Base-by-base conservation (phyloP, 495 filamentous ascomycete species). In the Platismatia glauca region DNA sequence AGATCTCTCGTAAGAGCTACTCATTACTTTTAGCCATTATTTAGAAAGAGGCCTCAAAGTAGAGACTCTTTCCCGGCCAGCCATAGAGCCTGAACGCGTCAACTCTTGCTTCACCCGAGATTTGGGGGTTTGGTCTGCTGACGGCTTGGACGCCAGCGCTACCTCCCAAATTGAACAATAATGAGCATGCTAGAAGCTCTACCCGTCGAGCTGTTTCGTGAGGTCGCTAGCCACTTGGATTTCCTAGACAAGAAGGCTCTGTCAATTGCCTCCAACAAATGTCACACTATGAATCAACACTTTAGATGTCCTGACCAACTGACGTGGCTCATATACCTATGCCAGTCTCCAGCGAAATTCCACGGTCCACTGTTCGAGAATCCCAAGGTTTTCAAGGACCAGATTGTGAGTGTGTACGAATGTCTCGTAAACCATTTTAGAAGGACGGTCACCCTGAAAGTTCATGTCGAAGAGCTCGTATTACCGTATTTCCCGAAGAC, bases 291-390 rank as follows among this genome's bases (percentile, higher is more conserved):
- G 8, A 16, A n/a, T 13, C 43, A 52, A 6, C 37, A 34, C 5
- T 31, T 56, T 31, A 15, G 34, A 55, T 56, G 50, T 24, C 58
- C 60, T 7, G 50, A 62, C 2, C 35, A 56, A 3, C 29, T 62
- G 20, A 7, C 38, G 0, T 56, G 60, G 27, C 18, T 44, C n/a
- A 20, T 55, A 13, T 38, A 62, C 37, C 6, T 29, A 7, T 57
- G 38, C 22, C 60, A 52, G 2, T 39, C 4, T 34, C 50, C 4
- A 24, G 12, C 24, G 16, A n/a, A 1, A 8, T 16, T 27, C 4
- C 56, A 58, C 22, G 9, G 29, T 1, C 56, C 24, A 38, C 37
- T 24, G 27, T 27, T 58, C 34, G n/a, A 58, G 29, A 24, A 58
- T 20, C 56, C 35, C 9, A 41, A 29, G 27, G 29, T 20, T 33